Percentiles rank a stretch among this genome's conserved stretches.
These are phyloP conservation scores for Dactylella cylindrospora DNA, from an alignment of 2,329 filamentous ascomycete species.

Conservation along the genomic window DNA sequence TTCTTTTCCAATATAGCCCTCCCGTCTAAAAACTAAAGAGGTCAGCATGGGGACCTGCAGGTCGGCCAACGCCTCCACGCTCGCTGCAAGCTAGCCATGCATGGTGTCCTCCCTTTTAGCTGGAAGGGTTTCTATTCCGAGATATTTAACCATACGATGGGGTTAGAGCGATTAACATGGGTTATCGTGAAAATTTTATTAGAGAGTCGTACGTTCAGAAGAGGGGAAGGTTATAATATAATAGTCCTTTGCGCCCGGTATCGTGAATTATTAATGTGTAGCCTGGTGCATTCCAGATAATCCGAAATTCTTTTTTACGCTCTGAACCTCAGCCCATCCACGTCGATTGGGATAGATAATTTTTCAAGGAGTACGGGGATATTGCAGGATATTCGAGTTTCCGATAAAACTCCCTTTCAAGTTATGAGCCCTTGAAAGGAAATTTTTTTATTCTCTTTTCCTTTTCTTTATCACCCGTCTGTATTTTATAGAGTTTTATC, in stretches of 20 bases:
- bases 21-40: too few relatives aligned
- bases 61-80: slow-evolving; percentile 29
- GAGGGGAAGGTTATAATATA: slow-evolving; percentile 43
- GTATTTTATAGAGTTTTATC: not conserved
- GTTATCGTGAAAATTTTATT: slow-evolving; percentile 9
- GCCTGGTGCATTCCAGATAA: slow-evolving; percentile 19
- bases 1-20: not conserved
- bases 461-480: not conserved
- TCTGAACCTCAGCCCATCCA: not conserved
- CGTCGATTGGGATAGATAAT: not conserved
- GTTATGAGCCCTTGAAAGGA: slow-evolving; percentile 19
- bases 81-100: slow-evolving; percentile 28
- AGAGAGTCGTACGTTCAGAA: not conserved
- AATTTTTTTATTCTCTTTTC: slow-evolving; percentile 8
- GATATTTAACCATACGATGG: slow-evolving; percentile 41
- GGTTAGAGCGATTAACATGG: slow-evolving; percentile 19
- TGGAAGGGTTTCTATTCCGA: slow-evolving; percentile 29
- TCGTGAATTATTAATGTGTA: slow-evolving; percentile 1
- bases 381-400: too few relatives aligned
- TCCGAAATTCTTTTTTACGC: slow-evolving; percentile 16
- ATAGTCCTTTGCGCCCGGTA: slow-evolving; percentile 25
- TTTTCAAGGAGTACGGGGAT: slow-evolving; percentile 3
- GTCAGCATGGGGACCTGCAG: slow-evolving; percentile 23
- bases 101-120: slow-evolving; percentile 17
- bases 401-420: slow-evolving; percentile 13